Evolutionary conservation across 805 yeast species (phyloP).

Genomic region (Candida stauntonica): DNA sequence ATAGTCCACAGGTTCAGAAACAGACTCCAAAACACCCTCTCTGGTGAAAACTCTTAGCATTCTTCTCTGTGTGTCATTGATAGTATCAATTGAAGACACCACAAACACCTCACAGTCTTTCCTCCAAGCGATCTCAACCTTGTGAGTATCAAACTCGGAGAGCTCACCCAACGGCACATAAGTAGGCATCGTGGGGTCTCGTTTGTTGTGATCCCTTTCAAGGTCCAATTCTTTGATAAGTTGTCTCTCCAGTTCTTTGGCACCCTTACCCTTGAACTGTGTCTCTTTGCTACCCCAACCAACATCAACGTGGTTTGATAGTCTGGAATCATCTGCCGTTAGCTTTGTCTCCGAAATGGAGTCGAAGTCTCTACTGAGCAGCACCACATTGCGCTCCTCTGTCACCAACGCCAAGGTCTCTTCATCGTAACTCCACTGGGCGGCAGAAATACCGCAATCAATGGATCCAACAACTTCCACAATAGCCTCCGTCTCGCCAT

Average conservation of each 20-base stretch:
- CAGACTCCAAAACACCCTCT: constrained; percentile 72
- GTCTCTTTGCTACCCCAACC: constrained; percentile 99
- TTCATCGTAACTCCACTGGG: constrained; percentile 89
- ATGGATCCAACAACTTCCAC: constrained; percentile 80
- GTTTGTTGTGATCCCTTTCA: constrained; percentile 57
- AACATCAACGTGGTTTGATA: constrained; percentile 83
- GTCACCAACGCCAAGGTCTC: constrained; percentile 76
- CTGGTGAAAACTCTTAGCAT: constrained; percentile 79
- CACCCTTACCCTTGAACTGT: constrained; percentile 93
- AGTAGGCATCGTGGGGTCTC: constrained; percentile 87
- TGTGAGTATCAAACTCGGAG: constrained; percentile 48
- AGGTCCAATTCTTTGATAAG: constrained; percentile 52
- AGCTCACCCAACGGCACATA: constrained; percentile 65
- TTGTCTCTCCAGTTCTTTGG: constrained; percentile 69
- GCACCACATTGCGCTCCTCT: constrained; percentile 49
- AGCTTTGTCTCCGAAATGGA: constrained; percentile 65
- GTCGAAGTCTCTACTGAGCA: constrained; percentile 75
- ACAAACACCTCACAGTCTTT: constrained; percentile 89
- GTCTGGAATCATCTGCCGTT: constrained; percentile 54
- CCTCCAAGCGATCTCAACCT: constrained; percentile 75
- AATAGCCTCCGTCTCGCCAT: constrained; percentile 34
- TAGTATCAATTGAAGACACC: constrained; percentile 51
- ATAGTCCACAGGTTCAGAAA: constrained; percentile 85
- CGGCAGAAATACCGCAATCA: constrained; percentile 68
- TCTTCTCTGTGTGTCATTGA: constrained; percentile 48